Conservation (phyloP, 352 stramenopile genomes). For the Albugo candida region DNA sequence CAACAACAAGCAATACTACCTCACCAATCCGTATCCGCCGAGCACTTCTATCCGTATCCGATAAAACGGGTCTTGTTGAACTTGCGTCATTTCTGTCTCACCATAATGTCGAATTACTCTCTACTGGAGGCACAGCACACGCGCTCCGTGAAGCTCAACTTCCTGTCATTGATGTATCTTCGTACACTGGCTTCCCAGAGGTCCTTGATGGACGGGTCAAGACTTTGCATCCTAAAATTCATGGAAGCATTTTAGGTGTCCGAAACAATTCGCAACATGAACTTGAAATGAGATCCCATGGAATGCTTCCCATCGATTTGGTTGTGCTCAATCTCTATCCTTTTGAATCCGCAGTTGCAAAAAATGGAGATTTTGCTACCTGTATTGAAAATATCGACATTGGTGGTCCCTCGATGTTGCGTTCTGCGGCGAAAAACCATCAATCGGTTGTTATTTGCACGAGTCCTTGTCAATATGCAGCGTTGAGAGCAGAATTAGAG, state of each 20-base stretch:
- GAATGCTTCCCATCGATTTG: slow-evolving; percentile 96
- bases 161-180: slow-evolving; percentile 90
- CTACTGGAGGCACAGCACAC: slow-evolving; percentile 96
- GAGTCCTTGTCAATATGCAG: slow-evolving; percentile 86
- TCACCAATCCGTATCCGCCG: slow-evolving; percentile 86
- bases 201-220: slow-evolving; percentile 99
- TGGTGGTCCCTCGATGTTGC: slow-evolving; percentile 97
- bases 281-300: slow-evolving; percentile 89
- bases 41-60: slow-evolving; percentile 96
- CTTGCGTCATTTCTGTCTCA: slow-evolving; percentile 87
- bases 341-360: slow-evolving; percentile 94
- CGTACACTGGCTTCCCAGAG: slow-evolving; percentile 95
- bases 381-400: slow-evolving; percentile 99
- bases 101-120: slow-evolving; percentile 93
- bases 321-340: slow-evolving; percentile 99
- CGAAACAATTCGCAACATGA: slow-evolving; percentile 94
- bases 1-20: slow-evolving; percentile 16
- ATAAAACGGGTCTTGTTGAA: slow-evolving; percentile 97
- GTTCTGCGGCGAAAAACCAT: slow-evolving; percentile 99
- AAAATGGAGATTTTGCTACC: slow-evolving; percentile 86
- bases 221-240: slow-evolving; percentile 98
- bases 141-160: slow-evolving; percentile 89
- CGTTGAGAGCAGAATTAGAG: slow-evolving; percentile 85
- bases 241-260: slow-evolving; percentile 95
- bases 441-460: slow-evolving; percentile 96